Evolutionary conservation across 2,329 filamentous ascomycete species (phyloP).

Genomic region (Aspergillus sp.): DNA sequence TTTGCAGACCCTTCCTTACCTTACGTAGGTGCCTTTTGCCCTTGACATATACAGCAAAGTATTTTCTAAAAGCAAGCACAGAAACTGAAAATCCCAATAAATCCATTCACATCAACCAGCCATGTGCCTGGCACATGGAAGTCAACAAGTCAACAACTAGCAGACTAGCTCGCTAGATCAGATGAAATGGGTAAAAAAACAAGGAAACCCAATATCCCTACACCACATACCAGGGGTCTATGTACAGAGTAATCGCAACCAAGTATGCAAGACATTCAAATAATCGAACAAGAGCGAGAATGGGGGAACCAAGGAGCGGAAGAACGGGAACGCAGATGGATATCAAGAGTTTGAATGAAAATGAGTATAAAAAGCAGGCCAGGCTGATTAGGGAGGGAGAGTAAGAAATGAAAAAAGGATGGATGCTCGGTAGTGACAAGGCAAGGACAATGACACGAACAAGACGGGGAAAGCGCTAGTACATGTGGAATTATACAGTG

Average conservation of each 20-base stretch:
- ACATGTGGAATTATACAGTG: background rate
- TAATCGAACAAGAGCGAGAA: background rate
- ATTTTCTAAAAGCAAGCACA: background rate
- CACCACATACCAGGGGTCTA: background rate
- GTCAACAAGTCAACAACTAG: background rate
- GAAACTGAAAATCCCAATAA: background rate
- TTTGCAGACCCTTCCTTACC: too few relatives aligned
- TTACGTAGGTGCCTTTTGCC: too few relatives aligned
- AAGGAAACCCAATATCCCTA: background rate
- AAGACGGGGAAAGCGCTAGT: background rate
- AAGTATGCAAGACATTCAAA: background rate
- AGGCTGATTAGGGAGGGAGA: constrained; percentile 4
- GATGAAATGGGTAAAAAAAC: background rate
- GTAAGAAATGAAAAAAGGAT: background rate
- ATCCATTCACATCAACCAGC: background rate
- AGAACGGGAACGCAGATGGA: background rate
- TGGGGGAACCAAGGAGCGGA: background rate
- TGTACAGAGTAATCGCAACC: background rate
- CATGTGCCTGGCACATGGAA: background rate
- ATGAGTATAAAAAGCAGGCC: constrained; percentile 1
- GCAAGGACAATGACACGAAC: background rate
- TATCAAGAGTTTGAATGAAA: background rate
- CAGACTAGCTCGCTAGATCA: background rate
- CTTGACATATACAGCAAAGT: background rate
- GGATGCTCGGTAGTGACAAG: background rate